Evolutionary conservation across 2,329 filamentous ascomycete genomes (phyloP).

Genomic region (Penicillium sclerotigenum): DNA sequence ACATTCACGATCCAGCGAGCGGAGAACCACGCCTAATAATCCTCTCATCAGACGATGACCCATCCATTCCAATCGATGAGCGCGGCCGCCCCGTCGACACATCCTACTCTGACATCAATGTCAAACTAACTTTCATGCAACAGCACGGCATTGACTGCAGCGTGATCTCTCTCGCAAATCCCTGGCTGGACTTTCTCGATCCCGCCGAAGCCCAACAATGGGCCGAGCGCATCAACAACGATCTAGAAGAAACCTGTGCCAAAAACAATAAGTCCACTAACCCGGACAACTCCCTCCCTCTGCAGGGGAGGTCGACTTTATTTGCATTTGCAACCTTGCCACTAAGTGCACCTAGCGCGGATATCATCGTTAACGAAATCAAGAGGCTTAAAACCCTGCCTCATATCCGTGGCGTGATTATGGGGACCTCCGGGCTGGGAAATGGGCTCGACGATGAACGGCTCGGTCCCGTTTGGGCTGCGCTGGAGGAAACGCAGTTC

Average conservation of each 20-base stretch:
- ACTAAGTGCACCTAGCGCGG: conserved; percentile 62
- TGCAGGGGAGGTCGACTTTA: conserved; percentile 60
- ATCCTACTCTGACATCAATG: conserved; percentile 74
- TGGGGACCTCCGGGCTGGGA: conserved; percentile 80
- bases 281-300: conserved; percentile 15
- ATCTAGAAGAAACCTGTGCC: conserved; percentile 70
- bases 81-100: conserved; percentile 78
- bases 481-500: conserved; percentile 62
- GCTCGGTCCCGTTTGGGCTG: conserved; percentile 69
- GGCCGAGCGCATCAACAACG: conserved; percentile 69
- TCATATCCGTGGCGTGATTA: conserved; percentile 78
- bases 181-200: conserved; percentile 83
- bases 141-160: conserved; percentile 76
- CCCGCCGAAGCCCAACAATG: conserved; percentile 59
- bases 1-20: conserved; percentile 42
- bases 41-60: conserved; percentile 46
- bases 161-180: conserved; percentile 85
- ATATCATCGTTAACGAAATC: conserved; percentile 62
- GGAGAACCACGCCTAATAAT: conserved; percentile 44
- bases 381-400: conserved; percentile 58
- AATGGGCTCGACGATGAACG: conserved; percentile 73
- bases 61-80: conserved; percentile 36
- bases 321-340: conserved; percentile 84
- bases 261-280: conserved; percentile 33
- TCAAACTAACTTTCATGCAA: conserved; percentile 87